These are phyloP conservation scores for Pholiota adiposa DNA, from an alignment of 1,284 basidiomycete genomes.

Conservation along the genomic window DNA sequence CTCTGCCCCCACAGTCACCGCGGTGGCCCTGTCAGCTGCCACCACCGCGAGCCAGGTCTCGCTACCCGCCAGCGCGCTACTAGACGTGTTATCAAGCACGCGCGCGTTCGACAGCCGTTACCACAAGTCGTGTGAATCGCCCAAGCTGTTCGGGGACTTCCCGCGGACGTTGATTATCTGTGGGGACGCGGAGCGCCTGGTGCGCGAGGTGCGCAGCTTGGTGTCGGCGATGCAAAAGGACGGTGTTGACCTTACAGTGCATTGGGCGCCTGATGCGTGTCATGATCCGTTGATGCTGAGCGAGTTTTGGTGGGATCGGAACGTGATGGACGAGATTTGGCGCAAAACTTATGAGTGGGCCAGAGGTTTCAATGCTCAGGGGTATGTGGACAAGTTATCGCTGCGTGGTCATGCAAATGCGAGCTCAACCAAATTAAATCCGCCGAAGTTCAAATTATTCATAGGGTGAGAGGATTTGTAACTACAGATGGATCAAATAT, in stretches of 20 bases:
- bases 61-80: background rate
- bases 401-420: background rate
- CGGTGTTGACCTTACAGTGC: conserved; percentile 34
- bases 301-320: conserved; percentile 38
- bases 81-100: background rate
- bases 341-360: conserved; percentile 30
- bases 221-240: conserved; percentile 38
- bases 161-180: conserved; percentile 47
- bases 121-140: conserved; percentile 27
- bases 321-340: conserved; percentile 34
- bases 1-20: background rate
- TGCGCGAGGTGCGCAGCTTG: conserved; percentile 38
- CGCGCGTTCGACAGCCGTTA: conserved; percentile 22
- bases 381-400: background rate
- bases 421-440: background rate
- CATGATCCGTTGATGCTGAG: conserved; percentile 40
- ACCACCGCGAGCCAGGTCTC: conserved; percentile 5
- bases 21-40: background rate
- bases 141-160: conserved; percentile 49
- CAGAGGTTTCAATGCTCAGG: conserved; percentile 15
- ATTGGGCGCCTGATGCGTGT: conserved; percentile 39
- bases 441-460: background rate
- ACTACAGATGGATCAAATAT: too few species aligned
- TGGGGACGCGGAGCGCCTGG: conserved; percentile 41
- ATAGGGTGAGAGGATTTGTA: background rate